Base-by-base conservation (phyloP, 768 basidiomycete genomes). In the Pisolithus microcarpus region DNA sequence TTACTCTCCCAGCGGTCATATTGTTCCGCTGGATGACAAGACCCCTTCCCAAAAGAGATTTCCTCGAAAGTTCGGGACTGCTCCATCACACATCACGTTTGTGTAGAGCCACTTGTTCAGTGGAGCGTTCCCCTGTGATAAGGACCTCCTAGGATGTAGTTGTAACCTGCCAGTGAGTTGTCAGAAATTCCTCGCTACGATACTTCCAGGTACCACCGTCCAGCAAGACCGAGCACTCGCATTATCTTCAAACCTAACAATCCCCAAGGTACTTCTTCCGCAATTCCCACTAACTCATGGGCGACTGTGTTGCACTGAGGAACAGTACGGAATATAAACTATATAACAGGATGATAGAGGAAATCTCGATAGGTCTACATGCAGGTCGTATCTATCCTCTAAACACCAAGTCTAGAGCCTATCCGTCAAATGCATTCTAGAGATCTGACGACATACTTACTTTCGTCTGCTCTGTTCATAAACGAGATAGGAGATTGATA, bases 401-500 rank as follows among this genome's bases (percentile, higher is more conserved):
- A 80, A 68, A 83, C 80, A 60, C 82, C 83, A 60, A 85, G 76
- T 67, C 84, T 85, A 62, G 36, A 38, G 36, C 30, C 46, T 43
- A 40, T n/a, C 40, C 53, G 43, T 1, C 31, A 39, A 55, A 42
- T 48, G 38, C 34, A 42, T 23, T 39, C 37, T 30, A 48, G 43
- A 49, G 38, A 31, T 30, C 37, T 30, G 39, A 34, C 26, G 34
- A 13, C 6, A 40, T 19, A 67, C 80, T 55, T 50, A 85, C 90
- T 75, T 84, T 65, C 84, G 78, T 73, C 90, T 92, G 60, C 78
- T 83, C 59, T 87, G 82, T 65, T 92, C 90, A 68, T 92, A 92
- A 55, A 96, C 94, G 38, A 96, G 83, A 70, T 96, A 96, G 53
- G 91, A 91, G 70, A 98, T 97, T 7, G 93, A 95, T 39, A 98